Base-by-base conservation (phyloP, 805 yeast species). In the Komagataella populi region DNA sequence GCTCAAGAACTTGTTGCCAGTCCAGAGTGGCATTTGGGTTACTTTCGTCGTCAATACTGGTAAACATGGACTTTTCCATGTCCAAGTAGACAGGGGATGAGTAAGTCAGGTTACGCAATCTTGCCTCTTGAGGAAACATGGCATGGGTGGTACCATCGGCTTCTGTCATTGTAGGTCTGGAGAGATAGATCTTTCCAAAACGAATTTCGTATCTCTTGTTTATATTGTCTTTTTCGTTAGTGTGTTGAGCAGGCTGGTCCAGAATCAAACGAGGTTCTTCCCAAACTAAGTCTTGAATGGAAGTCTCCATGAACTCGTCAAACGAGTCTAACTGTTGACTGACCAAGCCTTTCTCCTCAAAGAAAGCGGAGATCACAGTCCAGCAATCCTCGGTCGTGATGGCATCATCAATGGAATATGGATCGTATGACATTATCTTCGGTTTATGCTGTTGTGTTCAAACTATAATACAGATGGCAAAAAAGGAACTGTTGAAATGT, bases 61-160 rank as follows among this genome's bases (percentile, higher is more conserved):
- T 86, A 63, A 87, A 80, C 18, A 93, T 93, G 57, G 85, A 79
- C 69, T 93, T 93, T 60, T 86, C 81, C 86, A 93, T 91, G 64
- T 93, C 98, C 23, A 93, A 96, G 62, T 93, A 93, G 50, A 93
- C 76, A 44, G 98, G 97, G 36, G 97, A 87, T 4, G 97, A 87
- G 66, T 93, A 93, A 0, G 99, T 93, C 70, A 93, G 76, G 66
- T 93, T 93, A 70, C 99, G 83, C 57, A 93, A 76, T 61, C 99
- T 80, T 6, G 99, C 98, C 68, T 93, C 99, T 70, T 95, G 99
- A 8, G 99, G 99, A 64, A 87, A 87, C 83, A 93, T 81, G 12
- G 96, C 95, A 62, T 89, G 91, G n/a, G 98, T 91, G n/a, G 96
- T 89, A 72, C 99, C 99, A 71, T 93, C 99, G 16, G 98, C 96